phyloP scores from a whole-genome alignment of 192 early-diverging fungal genomes.

The Coemansia sp. region DNA sequence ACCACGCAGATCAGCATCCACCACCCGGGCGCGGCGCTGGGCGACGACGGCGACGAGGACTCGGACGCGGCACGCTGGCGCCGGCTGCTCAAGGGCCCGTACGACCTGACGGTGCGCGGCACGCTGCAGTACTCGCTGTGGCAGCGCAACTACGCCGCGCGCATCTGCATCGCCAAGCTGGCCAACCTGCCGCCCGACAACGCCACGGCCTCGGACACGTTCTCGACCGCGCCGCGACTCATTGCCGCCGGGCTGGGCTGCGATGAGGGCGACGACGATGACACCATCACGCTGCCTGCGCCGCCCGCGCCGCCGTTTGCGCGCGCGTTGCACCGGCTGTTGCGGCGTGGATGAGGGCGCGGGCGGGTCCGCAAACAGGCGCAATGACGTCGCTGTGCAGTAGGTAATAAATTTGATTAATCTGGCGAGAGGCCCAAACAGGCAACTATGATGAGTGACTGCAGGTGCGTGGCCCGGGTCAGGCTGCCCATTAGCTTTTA shows the following conservation, averaged over 20 bases:
- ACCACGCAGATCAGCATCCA: conserved; percentile 49
- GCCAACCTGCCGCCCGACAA: conserved; percentile 45
- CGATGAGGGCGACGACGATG: conserved; percentile 37
- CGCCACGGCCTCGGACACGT: conserved; percentile 4
- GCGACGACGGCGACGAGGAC: conserved; percentile 23
- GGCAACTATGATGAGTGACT: no score
- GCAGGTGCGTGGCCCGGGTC: no score
- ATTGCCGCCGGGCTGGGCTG: conserved; percentile 45
- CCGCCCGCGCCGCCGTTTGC: conserved; percentile 23
- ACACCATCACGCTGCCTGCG: conserved; percentile 35
- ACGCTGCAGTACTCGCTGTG: conserved; percentile 53
- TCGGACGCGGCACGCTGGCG: conserved; percentile 43
- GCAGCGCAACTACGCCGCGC: conserved; percentile 49
- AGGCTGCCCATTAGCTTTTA: no score
- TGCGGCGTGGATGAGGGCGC: no score
- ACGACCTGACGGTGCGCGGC: conserved; percentile 53
- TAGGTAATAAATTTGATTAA: no score
- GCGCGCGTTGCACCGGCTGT: not conserved
- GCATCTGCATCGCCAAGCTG: conserved; percentile 51
- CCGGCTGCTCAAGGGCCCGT: conserved; percentile 40
- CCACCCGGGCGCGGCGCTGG: conserved; percentile 37
- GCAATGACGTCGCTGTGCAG: no score
- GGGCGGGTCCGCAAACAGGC: no score
- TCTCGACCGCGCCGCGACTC: no score
- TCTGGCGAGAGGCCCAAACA: no score